A percentile compares a stretch with the other conserved stretches of the same genome.
Evolutionary conservation across 352 stramenopile genomes (phyloP).

Genomic region (Phytophthora hybrid): DNA sequence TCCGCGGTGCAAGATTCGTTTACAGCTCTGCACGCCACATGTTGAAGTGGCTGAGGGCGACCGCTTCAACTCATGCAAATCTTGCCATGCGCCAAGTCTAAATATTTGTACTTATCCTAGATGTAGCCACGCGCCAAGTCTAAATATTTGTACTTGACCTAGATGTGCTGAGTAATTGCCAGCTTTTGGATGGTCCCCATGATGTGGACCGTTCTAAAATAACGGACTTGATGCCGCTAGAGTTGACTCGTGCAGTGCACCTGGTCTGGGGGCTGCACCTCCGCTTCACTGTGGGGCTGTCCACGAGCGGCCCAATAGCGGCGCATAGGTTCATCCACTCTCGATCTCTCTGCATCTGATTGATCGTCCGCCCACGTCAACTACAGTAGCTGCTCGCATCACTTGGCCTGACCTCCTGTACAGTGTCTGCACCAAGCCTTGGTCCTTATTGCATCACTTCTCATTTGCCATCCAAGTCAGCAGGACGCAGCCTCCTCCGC

Average conservation of each 20-base stretch:
- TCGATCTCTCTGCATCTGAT: conserved; percentile 7
- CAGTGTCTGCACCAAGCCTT: not conserved
- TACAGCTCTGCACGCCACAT: conserved; percentile 1
- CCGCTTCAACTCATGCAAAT: conserved; percentile 22
- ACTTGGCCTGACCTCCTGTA: conserved; percentile 1
- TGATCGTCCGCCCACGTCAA: conserved; percentile 2
- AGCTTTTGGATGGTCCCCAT: no score
- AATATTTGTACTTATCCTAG: no score
- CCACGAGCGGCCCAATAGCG: not conserved
- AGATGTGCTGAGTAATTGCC: no score
- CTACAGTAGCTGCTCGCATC: conserved; percentile 5
- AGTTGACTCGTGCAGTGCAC: not conserved
- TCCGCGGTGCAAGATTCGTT: not conserved
- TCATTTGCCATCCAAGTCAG: conserved; percentile 7
- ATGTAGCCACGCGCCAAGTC: no score
- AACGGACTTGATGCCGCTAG: conserved; percentile 6
- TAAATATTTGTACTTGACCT: no score
- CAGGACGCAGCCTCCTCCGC: not conserved
- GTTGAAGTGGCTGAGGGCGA: not conserved
- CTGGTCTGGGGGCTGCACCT: conserved; percentile 3
- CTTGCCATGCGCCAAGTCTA: not conserved
- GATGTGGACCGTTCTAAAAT: not conserved
- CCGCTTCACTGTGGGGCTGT: not conserved
- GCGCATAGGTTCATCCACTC: not conserved
- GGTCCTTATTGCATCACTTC: conserved; percentile 15